These are phyloP conservation scores for Tricholoma hemisulphureum DNA, from an alignment of 768 basidiomycete species.

Conservation along the genomic window DNA sequence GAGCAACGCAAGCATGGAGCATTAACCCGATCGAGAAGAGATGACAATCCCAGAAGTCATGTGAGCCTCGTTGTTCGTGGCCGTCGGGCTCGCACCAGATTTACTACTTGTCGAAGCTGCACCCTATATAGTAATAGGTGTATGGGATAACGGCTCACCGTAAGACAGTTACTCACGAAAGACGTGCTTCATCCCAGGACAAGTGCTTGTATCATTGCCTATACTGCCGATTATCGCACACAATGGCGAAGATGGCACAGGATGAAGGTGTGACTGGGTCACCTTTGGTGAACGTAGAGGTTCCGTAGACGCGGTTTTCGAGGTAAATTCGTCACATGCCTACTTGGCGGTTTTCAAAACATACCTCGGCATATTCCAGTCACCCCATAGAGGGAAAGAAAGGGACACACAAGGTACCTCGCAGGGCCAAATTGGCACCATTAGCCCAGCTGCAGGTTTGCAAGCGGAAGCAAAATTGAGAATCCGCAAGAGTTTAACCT, in stretches of 20 bases:
- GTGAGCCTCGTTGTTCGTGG: slow-evolving; percentile 12
- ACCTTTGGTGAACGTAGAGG: slow-evolving; percentile 68
- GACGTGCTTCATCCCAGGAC: slow-evolving; percentile 21
- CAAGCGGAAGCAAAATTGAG: slow-evolving; percentile 80
- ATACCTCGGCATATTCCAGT: slow-evolving; percentile 62
- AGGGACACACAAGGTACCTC: slow-evolving; percentile 15
- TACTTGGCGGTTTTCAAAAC: slow-evolving; percentile 53
- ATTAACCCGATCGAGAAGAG: neutral
- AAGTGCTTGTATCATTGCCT: slow-evolving; percentile 42
- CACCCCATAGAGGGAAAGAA: slow-evolving; percentile 27
- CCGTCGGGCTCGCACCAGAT: slow-evolving; percentile 15
- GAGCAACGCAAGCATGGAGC: neutral
- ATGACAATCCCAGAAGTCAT: neutral
- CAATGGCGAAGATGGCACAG: slow-evolving; percentile 54
- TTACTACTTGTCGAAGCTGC: neutral
- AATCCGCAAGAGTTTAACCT: slow-evolving; percentile 38
- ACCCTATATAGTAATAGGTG: neutral
- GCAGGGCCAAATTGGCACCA: slow-evolving; percentile 53
- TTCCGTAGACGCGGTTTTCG: slow-evolving; percentile 60
- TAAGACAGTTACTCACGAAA: slow-evolving; percentile 5
- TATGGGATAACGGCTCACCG: neutral
- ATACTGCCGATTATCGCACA: slow-evolving; percentile 57
- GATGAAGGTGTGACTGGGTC: slow-evolving; percentile 55
- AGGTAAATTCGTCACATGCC: slow-evolving; percentile 33
- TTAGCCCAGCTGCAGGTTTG: slow-evolving; percentile 39